These are phyloP conservation scores for Leonotis leonurus DNA, from an alignment of 257 asterid genomes.

Conservation along the genomic window DNA sequence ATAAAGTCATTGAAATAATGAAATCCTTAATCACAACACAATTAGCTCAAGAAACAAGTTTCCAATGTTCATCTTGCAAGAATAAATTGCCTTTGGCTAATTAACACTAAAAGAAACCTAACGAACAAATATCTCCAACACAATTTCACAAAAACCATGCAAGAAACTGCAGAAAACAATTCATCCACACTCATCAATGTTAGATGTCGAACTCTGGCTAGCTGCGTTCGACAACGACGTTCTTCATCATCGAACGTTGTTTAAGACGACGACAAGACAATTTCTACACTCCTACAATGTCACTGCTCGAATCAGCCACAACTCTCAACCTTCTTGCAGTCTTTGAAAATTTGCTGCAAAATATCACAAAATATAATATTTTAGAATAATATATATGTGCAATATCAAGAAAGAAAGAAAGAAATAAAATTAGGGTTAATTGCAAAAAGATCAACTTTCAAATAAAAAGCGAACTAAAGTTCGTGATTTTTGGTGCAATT, in stretches of 20 bases:
- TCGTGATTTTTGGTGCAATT: too few relatives aligned
- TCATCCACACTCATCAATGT: too few relatives aligned
- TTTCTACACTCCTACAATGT: conserved; percentile 30
- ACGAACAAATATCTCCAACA: neutral
- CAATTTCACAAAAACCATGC: neutral
- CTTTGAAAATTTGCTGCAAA: conserved; percentile 52
- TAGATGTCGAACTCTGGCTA: neutral
- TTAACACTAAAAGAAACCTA: neutral
- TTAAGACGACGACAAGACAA: neutral
- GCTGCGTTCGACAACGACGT: neutral
- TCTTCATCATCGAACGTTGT: conserved; percentile 9
- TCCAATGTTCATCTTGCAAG: neutral
- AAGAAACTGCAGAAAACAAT: neutral
- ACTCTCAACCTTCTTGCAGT: conserved; percentile 63
- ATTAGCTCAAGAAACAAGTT: neutral
- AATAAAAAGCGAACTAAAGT: too few relatives aligned
- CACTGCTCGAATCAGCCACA: conserved; percentile 45
- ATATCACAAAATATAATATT: neutral
- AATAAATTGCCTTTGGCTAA: neutral
- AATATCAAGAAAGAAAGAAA: neutral
- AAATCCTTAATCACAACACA: neutral
- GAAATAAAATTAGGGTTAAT: too few relatives aligned
- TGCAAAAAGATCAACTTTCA: too few relatives aligned
- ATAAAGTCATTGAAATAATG: neutral
- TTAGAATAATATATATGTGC: neutral